Conservation (phyloP, 257 asterid species). For the Solanum bulbocastanum region DNA sequence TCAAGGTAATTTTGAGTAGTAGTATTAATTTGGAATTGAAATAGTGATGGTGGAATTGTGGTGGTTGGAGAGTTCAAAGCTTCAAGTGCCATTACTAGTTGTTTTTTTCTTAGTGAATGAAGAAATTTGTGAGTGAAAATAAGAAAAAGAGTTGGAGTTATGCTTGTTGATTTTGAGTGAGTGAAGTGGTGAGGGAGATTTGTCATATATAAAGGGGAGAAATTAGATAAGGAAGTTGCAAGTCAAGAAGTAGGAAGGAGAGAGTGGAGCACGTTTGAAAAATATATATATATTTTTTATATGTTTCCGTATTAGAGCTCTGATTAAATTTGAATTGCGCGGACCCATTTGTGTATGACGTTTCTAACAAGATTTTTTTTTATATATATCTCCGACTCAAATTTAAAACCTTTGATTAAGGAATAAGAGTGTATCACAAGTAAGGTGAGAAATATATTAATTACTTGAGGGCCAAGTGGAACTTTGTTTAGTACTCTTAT, state of each 20-base stretch:
- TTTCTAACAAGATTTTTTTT: too few species aligned
- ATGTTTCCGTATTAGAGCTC: too few species aligned
- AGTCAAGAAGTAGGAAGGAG: conserved; percentile 35
- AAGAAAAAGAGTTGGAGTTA: background rate
- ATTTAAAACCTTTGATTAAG: too few species aligned
- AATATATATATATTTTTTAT: too few species aligned
- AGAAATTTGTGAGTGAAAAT: background rate
- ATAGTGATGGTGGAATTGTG: conserved; percentile 1
- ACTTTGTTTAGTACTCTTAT: background rate
- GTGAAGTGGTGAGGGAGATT: background rate
- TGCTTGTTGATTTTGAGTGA: background rate
- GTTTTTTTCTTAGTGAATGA: background rate
- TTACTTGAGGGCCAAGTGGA: background rate
- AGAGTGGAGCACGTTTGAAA: background rate
- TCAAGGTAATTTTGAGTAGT: conserved; percentile 2
- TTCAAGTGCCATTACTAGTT: conserved; percentile 35
- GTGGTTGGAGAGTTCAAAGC: conserved; percentile 42
- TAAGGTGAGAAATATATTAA: too few species aligned
- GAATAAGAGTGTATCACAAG: too few species aligned
- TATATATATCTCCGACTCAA: too few species aligned
- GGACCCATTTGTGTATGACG: too few species aligned
- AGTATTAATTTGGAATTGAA: conserved; percentile 12
- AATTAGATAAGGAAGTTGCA: conserved; percentile 46
- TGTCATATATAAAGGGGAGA: conserved; percentile 4
- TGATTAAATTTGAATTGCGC: too few species aligned